Base-by-base conservation (phyloP, 1,284 basidiomycete genomes). In the Neotropicomus parvogracilis region DNA sequence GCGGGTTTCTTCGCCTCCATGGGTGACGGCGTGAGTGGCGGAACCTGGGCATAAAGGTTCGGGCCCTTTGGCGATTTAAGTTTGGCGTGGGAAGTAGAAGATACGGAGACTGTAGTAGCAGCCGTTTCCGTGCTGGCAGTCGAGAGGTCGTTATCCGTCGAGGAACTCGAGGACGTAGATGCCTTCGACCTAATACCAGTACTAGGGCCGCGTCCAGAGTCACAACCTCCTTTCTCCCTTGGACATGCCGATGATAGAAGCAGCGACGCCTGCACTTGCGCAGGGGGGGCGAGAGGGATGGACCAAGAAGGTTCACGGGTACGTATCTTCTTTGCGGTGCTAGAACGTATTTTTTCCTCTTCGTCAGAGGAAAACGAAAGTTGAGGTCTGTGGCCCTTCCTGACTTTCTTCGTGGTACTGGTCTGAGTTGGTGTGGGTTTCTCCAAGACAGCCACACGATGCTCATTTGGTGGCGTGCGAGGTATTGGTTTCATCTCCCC, bases 331-430 rank as follows among this genome's bases (percentile, higher is more conserved):
- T 88, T 88, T 36, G 75, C 79, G 38, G 73, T 72, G 54, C 72
- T 73, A 46, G 70, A 74, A 35, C 83, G 75, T 35, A 75, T 59
- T 60, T 80, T 82, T 68, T 89, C 85, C 61, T 89, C 86, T 54
- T 89, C 86, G 56, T 89, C 86, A 20, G 83, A 85, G 16, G 84
- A 85, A 16, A 79, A 72, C 39, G 73, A 78, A 10, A 70, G 65
- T 28, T 66, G 62, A 44, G 59, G 64, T 43, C 56, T 56, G 36
- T 69, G 62, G 16, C 59, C 54, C 47, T 69, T 64, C 38, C 62
- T 50, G 26, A 57, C 11, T 48, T 68, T 63, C 57, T 41, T 62
- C 20, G 36, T 41, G 4, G 44, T 33, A 24, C 48, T 50, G 35
- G 46, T 46, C 28, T 53, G 59, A 31, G 53, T 59, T 57, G 61